Evolutionary conservation across 2,329 filamentous ascomycete species (phyloP), one percentile per base, ranked within the genome.

Genomic region (Cladosporium sp.): DNA sequence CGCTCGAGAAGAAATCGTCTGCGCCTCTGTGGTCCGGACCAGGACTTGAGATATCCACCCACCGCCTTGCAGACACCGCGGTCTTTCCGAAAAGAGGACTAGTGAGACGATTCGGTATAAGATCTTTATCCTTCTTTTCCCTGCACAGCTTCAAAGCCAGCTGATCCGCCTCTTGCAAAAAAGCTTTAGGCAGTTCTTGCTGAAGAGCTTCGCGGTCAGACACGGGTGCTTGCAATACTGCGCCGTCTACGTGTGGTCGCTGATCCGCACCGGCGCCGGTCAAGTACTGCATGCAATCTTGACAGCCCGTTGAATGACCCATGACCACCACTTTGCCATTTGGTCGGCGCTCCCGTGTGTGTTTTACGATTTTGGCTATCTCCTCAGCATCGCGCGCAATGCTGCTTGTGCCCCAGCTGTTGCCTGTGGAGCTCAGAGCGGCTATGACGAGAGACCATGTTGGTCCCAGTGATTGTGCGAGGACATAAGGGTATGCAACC

Each of bases 1-100:
- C 89, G 2, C 85, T 86, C n/a, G 88, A 92, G 75, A 96, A 96
- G 69, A 89, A 90, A 70, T 96, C 92, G 70, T 97, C 92, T 60
- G 89, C 88, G 9, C 87, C 88, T 5, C 85, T 79, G 52, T 78
- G 73, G 49, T 78, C 75, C 0, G 83, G 83, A 17, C 76, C 77
- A 0, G 83, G 83, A 20, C 79, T 82, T 0, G 80, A 76, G 6
- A 89, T 74, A 49, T 82, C 84, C 37, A 86, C 69, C 70, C 84
- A 87, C 42, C 86, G 71, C 47, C 76, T 75, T 7, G 85, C 83
- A n/a, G 76, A 80, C 4, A 87, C 73, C 0, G 82, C 80, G 60
- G 59, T 65, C 43, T 59, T 66, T 28, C 67, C 69, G 55, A 61
- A 77, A 40, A 59, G 65, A 11, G 60, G 69, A 64, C 43, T 66